phyloP scores from a whole-genome alignment of 345 rosid genomes.

The Streptanthus diversifolius region DNA sequence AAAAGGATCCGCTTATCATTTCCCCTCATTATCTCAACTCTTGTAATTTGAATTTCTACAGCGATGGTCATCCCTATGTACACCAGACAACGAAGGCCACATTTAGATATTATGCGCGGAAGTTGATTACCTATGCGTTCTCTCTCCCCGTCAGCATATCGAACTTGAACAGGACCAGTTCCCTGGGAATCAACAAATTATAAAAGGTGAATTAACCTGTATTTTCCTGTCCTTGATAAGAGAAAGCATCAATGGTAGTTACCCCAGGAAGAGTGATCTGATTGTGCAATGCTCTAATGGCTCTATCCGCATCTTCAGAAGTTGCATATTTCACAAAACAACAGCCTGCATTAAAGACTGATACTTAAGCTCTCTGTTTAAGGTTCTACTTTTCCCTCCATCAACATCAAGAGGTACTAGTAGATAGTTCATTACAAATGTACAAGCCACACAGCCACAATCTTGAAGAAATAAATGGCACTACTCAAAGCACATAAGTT shows the following conservation, averaged over 20 bases:
- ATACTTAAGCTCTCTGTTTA: slow-evolving; percentile 42
- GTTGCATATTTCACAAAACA: slow-evolving; percentile 97
- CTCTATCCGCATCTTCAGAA: slow-evolving; percentile 91
- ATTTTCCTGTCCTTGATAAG: slow-evolving; percentile 11
- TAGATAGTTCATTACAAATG: slow-evolving; percentile 20
- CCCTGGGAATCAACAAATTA: slow-evolving; percentile 58
- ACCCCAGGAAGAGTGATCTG: slow-evolving; percentile 91
- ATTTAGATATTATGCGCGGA: not conserved
- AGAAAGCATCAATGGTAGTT: slow-evolving; percentile 31
- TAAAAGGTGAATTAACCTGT: slow-evolving; percentile 9
- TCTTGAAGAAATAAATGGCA: slow-evolving; percentile 8
- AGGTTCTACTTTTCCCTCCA: slow-evolving; percentile 27
- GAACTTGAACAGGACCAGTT: slow-evolving; percentile 89
- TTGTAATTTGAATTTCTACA: slow-evolving; percentile 9
- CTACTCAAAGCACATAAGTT: slow-evolving; percentile 2
- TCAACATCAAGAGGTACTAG: slow-evolving; percentile 16
- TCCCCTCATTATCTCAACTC: slow-evolving; percentile 4
- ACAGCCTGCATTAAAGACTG: slow-evolving; percentile 74
- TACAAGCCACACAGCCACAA: not conserved
- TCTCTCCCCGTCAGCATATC: slow-evolving; percentile 98
- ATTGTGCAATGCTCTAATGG: slow-evolving; percentile 94
- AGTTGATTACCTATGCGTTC: slow-evolving; percentile 83
- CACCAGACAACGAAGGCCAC: slow-evolving; percentile 5
- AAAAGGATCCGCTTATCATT: not conserved
- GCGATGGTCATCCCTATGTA: slow-evolving; percentile 4